phyloP scores from a whole-genome alignment of 169 alveolate genomes.

The Plasmodium ovale region DNA sequence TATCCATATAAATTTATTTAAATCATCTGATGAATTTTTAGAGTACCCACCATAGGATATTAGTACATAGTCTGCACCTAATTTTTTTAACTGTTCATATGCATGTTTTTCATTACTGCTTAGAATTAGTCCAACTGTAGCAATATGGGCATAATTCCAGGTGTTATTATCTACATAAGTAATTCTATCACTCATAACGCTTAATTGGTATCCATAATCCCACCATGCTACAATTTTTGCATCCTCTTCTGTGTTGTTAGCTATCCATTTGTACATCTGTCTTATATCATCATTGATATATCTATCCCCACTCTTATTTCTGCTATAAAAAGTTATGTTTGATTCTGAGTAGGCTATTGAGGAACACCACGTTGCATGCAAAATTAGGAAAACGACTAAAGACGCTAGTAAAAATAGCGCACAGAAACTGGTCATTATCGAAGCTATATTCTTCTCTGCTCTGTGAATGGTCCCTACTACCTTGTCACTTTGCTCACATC shows the following conservation, averaged over 20 bases:
- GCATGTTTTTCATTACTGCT: slow-evolving; percentile 95
- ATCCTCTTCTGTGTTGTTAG: slow-evolving; percentile 94
- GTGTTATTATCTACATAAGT: slow-evolving; percentile 99
- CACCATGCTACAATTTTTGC: slow-evolving; percentile 98
- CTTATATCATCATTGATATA: slow-evolving; percentile 97
- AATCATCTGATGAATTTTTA: slow-evolving; percentile 97
- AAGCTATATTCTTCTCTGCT: background rate
- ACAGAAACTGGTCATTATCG: slow-evolving; percentile 17
- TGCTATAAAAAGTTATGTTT: slow-evolving; percentile 71
- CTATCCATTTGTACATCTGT: slow-evolving; percentile 98
- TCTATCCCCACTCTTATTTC: slow-evolving; percentile 89
- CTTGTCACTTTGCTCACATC: background rate
- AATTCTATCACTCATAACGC: slow-evolving; percentile 97
- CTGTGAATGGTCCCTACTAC: background rate
- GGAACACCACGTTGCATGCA: slow-evolving; percentile 81
- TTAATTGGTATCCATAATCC: slow-evolving; percentile 99
- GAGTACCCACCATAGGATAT: slow-evolving; percentile 97
- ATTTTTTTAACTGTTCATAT: slow-evolving; percentile 89
- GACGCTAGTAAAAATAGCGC: background rate
- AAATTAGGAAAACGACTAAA: slow-evolving; percentile 26
- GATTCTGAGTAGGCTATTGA: slow-evolving; percentile 82
- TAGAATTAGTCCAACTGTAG: slow-evolving; percentile 95
- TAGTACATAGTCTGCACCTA: slow-evolving; percentile 96
- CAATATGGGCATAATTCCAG: slow-evolving; percentile 98
- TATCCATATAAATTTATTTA: slow-evolving; percentile 98